Percentiles rank a stretch among this genome's conserved stretches.
Evolutionary conservation across 257 asterid species (phyloP).

Genomic region (Buddleja alternifolia): DNA sequence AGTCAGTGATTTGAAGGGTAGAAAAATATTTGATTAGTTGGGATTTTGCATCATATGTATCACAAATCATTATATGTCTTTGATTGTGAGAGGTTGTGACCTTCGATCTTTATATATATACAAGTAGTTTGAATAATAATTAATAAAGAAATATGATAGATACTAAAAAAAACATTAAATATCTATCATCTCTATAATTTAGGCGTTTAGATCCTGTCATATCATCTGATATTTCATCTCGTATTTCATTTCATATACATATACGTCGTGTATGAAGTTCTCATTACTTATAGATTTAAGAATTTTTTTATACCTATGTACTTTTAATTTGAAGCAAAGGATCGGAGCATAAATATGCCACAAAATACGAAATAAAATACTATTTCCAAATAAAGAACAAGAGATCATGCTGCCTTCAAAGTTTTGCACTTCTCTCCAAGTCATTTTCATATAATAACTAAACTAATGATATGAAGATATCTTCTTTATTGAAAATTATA

Average conservation of each 20-base stretch:
- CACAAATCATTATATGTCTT: slow-evolving; percentile 2
- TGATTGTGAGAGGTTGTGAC: slow-evolving; percentile 21
- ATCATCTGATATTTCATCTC: no score
- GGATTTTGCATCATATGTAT: slow-evolving; percentile 26
- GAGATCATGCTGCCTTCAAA: no score
- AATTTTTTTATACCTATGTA: no score
- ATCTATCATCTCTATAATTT: no score
- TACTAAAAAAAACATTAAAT: no score
- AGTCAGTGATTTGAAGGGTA: not conserved
- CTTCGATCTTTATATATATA: slow-evolving; percentile 4
- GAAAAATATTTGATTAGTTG: slow-evolving; percentile 22
- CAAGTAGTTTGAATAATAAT: slow-evolving; percentile 15
- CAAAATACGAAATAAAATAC: no score
- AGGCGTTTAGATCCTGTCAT: no score
- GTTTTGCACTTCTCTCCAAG: slow-evolving; percentile 7
- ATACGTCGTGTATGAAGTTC: no score
- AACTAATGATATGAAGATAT: slow-evolving; percentile 1
- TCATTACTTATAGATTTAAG: no score
- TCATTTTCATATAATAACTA: slow-evolving; percentile 23
- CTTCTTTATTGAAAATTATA: not conserved
- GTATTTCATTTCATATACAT: no score
- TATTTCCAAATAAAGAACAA: slow-evolving; percentile 5
- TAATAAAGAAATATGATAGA: slow-evolving; percentile 3
- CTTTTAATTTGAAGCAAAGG: no score
- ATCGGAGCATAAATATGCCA: no score